Conservation (phyloP, 2,329 filamentous ascomycete species). For the Incumbomyces lentus region DNA sequence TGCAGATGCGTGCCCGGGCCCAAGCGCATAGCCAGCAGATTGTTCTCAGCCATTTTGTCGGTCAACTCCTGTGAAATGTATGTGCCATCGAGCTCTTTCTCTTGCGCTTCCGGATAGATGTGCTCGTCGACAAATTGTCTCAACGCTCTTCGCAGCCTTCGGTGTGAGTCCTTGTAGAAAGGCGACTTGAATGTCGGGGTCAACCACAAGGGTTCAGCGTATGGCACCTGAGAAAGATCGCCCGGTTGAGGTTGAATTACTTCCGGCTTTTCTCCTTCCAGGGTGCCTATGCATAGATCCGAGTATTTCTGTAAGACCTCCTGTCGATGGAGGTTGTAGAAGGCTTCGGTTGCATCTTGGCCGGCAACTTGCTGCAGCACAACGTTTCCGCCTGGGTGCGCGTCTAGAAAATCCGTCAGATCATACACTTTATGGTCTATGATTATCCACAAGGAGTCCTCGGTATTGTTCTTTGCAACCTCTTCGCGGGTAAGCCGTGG, state of each 20-base stretch:
- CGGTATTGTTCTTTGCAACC: conserved; percentile 40
- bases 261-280: conserved; percentile 64
- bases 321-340: conserved; percentile 81
- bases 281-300: conserved; percentile 61
- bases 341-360: conserved; percentile 32
- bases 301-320: conserved; percentile 77
- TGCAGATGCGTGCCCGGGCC: conserved; percentile 57
- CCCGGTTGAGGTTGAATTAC: conserved; percentile 60
- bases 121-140: conserved; percentile 56
- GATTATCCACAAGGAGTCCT: conserved; percentile 43
- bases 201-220: conserved; percentile 78
- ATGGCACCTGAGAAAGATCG: conserved; percentile 67
- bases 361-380: conserved; percentile 33
- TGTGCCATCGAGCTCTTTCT: conserved; percentile 59
- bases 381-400: conserved; percentile 44
- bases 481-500: conserved; percentile 20
- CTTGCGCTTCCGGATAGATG: conserved; percentile 50
- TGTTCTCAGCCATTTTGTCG: conserved; percentile 50
- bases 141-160: conserved; percentile 55
- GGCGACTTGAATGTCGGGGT: conserved; percentile 63
- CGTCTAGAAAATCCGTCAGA: conserved; percentile 46
- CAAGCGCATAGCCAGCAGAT: conserved; percentile 59
- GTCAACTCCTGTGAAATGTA: conserved; percentile 57
- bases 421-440: conserved; percentile 53
- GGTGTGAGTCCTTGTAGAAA: conserved; percentile 58